A percentile compares a stretch with the other conserved stretches of the same genome.
phyloP scores from a whole-genome alignment of 441 rosid species.

The Erysimum cheiri region DNA sequence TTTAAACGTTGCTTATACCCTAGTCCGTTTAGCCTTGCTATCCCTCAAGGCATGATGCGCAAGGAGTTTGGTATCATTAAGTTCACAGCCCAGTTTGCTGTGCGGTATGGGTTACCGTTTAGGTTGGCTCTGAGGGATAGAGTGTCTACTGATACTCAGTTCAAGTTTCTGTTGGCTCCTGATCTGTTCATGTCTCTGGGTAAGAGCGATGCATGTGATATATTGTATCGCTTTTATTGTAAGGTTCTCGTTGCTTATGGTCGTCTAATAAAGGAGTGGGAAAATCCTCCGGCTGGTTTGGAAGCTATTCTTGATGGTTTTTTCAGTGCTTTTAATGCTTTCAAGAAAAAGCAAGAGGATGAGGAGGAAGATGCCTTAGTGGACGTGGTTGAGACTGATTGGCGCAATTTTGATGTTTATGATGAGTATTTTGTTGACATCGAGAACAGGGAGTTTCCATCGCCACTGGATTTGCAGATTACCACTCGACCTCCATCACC shows the following conservation, averaged over 20 bases:
- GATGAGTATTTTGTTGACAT: neutral
- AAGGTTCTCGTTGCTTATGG: neutral
- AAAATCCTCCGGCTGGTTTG: neutral
- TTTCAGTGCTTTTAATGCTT: too few relatives aligned
- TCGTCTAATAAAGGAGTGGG: neutral
- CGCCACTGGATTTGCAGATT: too few relatives aligned
- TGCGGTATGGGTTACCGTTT: neutral
- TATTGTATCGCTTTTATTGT: too few relatives aligned
- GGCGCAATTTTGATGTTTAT: neutral
- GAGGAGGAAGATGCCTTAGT: too few relatives aligned
- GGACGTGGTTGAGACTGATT: neutral
- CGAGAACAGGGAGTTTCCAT: neutral
- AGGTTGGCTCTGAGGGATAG: neutral
- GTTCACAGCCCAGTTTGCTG: neutral
- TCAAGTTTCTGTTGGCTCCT: neutral
- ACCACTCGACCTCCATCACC: too few relatives aligned
- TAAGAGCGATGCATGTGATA: too few relatives aligned
- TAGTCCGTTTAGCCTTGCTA: neutral
- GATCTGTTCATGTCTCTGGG: too few relatives aligned
- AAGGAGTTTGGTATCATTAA: neutral
- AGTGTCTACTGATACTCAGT: too few relatives aligned
- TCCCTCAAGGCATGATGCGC: neutral
- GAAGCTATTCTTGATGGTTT: too few relatives aligned
- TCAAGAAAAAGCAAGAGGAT: too few relatives aligned
- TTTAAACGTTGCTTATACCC: too few relatives aligned